Base-by-base conservation (phyloP, 441 rosid genomes). In the Melastoma candidum region DNA sequence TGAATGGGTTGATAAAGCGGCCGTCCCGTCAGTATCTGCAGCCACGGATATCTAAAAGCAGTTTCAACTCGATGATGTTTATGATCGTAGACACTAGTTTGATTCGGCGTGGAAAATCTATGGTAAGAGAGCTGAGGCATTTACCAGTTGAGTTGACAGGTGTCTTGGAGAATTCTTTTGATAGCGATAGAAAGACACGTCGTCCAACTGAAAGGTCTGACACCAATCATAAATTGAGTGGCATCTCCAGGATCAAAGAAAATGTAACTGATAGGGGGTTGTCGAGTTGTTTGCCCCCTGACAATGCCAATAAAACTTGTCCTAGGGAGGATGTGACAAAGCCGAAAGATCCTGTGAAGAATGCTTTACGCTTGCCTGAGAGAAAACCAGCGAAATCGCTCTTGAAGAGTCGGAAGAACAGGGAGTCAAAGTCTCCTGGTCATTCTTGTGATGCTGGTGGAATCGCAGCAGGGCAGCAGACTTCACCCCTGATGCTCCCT, bases 1-100 rank as follows among this genome's bases (percentile, higher is more conserved):
- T 53, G 44, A 60, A 51, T 47, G 54, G 11, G 53, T 36, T 58
- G 55, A 29, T 63, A 3, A 60, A 64, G 45, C 65, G 79, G 67
- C 63, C 65, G 54, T 58, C 61, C 57, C 68, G 56, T 48, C 26
- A 67, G 68, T 81, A 85, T 63, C 79, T 85, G 57, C 79, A 81
- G 74, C 92, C 95, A 51, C 80, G 70, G 11, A 81, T 57, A 55
- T 57, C 72, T 46, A 70, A 52, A 56, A 32, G 47, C 58, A 69
- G 44, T 51, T 52, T 57, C 4, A 68, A 75, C 53, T 36, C 51
- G 11, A 46, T 58, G 25, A 75, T 74, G 76, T 85, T 81, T 71
- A 80, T 84, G 5, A 54, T 83, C 49, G 82, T 85, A 54, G 97
- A 85, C 63, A 73, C 90, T 44, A 83, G 93, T 70, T 64, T 60